Base-by-base conservation (phyloP, 2,329 filamentous ascomycete species). In the Mariannaea sp. region DNA sequence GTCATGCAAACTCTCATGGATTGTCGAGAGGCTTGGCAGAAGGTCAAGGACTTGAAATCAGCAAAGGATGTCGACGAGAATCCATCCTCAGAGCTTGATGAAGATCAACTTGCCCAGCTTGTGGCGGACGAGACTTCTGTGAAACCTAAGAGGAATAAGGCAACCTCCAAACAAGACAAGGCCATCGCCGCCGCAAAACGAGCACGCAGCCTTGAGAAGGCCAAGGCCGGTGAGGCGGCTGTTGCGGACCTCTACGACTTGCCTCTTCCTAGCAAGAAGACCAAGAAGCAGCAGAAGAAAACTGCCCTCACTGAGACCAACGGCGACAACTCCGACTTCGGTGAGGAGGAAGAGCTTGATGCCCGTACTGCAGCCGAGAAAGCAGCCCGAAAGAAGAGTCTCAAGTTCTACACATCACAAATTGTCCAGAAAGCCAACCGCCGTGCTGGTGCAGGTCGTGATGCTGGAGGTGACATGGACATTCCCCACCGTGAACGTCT, bases 371-470 rank as follows among this genome's bases (percentile, higher is more conserved):
- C 90, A 1, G 89, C 89, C 35, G 90, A 96, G 66, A 99, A 99
- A 75, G 89, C 87, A 0, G 83, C 85, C 55, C 89, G 89, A 72
- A 96, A 94, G 80, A 96, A 95, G 79, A 91, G 85, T 59, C 82
- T 99, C 53, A 89, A 92, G 58, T 99, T 99, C 80, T 99, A 99
- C 81, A 97, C 95, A 2, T 96, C 92, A 3, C 94, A 99, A 71
- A 94, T 99, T 61, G 88, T 90, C 22, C 93, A 97, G 71, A 97
- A 97, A 75, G 86, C 90, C 51, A 96, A 91, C 76, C 92, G 90
- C 70, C 90, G 90, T 49, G 84, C 86, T 5, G 84, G 80, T 26
- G 88, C 87, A 32, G 87, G 88, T 35, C 83, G 86, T 56, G 86
- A 89, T 53, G 84, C 86, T 1, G 90, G 90, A 61, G 90, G 90